Base-by-base conservation (phyloP, 306 rosid species). In the Mimosa pudica region DNA sequence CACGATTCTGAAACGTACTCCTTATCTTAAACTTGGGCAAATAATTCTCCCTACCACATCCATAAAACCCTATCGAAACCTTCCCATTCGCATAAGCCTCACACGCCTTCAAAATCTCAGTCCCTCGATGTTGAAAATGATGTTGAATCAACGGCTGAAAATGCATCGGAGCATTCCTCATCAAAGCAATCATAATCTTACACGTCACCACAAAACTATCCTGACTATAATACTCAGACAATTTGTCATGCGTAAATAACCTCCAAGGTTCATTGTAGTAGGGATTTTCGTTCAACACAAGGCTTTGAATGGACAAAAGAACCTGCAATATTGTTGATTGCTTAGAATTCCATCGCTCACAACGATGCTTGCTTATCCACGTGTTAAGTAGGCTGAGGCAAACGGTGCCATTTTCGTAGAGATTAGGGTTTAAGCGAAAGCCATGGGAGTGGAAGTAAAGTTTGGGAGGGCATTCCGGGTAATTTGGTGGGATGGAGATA, bases 341-440 rank as follows among this genome's bases (percentile, higher is more conserved):
- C 0, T 54, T 6, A 0, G 92, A 84, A 49, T 84, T 80, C 92
- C 96, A 89, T 60, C 2, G 42, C 85, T 88, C 88, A 2, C 8
- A 36, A 69, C 20, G 30, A 4, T 2, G 57, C 0, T 91, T 90
- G 0, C 93, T 91, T 0, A 0, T 0, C 87, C 92, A 90, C 0
- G 93, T 90, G 79, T 89, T 88, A 24, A 92, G 83, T 8, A 92
- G 81, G 55, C 93, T 90, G 70, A 92, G 64, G 17, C 92, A 89
- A 6, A 90, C 87, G 0, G 0, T 2, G 0, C 94, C 93, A 32
- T 4, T 42, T 0, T 6, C 0, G 78, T 87, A 86, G 0, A 90
- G 52, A 13, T 88, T 89, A 6, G 90, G 91, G 84, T 88, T 90
- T 8, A 80, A 10, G 1, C 73, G 1, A 35, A 45, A 0, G 11